Evolutionary conservation across 805 yeast genomes (phyloP).

Genomic region (Lipomyces sp.): DNA sequence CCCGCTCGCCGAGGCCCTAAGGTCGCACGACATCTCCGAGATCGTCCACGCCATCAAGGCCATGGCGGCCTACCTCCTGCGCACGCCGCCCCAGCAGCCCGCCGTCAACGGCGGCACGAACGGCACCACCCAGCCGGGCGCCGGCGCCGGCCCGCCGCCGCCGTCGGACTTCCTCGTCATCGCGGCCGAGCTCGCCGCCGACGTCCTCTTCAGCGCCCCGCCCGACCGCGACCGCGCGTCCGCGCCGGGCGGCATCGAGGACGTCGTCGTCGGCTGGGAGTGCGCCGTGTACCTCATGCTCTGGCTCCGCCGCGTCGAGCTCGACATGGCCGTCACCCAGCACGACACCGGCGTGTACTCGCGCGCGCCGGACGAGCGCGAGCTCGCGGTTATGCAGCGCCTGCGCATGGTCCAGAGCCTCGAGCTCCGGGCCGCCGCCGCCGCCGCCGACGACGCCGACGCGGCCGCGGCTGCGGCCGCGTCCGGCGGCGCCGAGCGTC

Average conservation of each 20-base stretch:
- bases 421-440: background rate
- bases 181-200: slow-evolving; percentile 22
- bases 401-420: slow-evolving; percentile 7
- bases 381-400: slow-evolving; percentile 17
- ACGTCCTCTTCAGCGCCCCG: slow-evolving; percentile 13
- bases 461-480: background rate
- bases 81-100: background rate
- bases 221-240: background rate
- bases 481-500: slow-evolving; percentile 5
- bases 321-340: slow-evolving; percentile 14
- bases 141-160: too few relatives aligned
- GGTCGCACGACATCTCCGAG: slow-evolving; percentile 22
- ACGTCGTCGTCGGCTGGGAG: slow-evolving; percentile 22
- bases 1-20: slow-evolving; percentile 13
- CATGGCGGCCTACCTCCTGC: background rate
- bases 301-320: slow-evolving; percentile 23
- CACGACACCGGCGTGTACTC: slow-evolving; percentile 8
- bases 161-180: slow-evolving; percentile 4
- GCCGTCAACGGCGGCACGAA: background rate
- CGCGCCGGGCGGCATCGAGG: slow-evolving; percentile 17
- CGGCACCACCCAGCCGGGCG: too few relatives aligned
- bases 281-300: slow-evolving; percentile 17
- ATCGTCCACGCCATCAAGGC: slow-evolving; percentile 12
- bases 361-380: slow-evolving; percentile 21
- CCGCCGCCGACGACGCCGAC: slow-evolving; percentile 3